Base-by-base conservation (phyloP, 2,329 filamentous ascomycete species). In the Magnaporthiopsis rhizophila region DNA sequence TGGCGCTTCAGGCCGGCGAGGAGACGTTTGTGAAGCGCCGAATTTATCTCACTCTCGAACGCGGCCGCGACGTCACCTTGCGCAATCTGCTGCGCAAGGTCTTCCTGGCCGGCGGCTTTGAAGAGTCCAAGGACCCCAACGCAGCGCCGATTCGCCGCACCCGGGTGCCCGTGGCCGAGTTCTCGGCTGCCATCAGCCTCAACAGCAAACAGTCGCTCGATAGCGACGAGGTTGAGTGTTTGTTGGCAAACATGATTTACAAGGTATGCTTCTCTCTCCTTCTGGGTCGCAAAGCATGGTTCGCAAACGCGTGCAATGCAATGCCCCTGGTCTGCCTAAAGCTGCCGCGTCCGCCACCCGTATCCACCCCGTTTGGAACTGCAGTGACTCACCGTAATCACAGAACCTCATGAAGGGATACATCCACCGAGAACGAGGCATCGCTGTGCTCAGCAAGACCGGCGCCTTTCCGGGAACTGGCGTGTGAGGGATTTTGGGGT, bases 351-450 rank as follows among this genome's bases (percentile, higher is more conserved):
- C 1, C 56, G 56, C 56, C n/a, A 12, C 56, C 24, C 13, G 24
- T 24, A 13, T 13, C 56, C 56, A 72, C 69, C 30, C 60, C 65
- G 28, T 65, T 32, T 61, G 59, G n/a, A 38, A 67, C 65, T 64
- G 32, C 66, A 28, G 24, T 60, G 58, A 60, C 58, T 60, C 58
- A 60, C 15, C 26, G n/a, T n/a, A 60, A 45, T 53, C 60, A 59
- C 69, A 97, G 92, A 90, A 90, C 65, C 82, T 95, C 30, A 97
- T 99, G 91, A 99, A 98, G 78, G 95, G 96, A 57, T 99, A 99
- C 77, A 99, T 99, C 69, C 89, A 94, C 38, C 89, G 94, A 64
- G 93, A 97, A 69, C 87, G 90, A 69, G 90, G 89, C 45, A 93
- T 93, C 69, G 90, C 99, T 34, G 95, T 99, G 26, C 79, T 99